These are phyloP conservation scores for Lentinula sp. DNA, from an alignment of 768 basidiomycete species.

Conservation along the genomic window DNA sequence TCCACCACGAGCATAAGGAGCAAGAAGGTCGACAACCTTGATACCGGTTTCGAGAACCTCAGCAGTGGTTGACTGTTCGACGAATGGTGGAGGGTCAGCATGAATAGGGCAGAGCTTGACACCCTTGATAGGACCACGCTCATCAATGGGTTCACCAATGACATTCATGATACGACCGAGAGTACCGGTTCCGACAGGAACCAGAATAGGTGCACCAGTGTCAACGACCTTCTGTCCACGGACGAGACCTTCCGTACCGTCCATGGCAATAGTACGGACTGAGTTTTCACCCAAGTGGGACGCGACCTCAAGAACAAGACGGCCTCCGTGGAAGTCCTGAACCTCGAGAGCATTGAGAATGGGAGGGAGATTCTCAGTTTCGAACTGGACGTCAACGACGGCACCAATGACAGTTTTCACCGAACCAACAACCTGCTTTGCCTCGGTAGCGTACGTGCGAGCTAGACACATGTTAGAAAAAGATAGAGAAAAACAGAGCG, in stretches of 20 bases:
- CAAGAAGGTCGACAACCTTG: conserved; percentile 99
- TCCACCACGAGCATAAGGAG: conserved; percentile 99
- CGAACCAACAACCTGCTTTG: conserved; percentile 62
- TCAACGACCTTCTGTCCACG: conserved; percentile 97
- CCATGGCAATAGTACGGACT: conserved; percentile 99
- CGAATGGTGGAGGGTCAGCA: conserved; percentile 94
- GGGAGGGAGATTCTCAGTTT: conserved; percentile 88
- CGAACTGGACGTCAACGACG: conserved; percentile 99
- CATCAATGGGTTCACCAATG: conserved; percentile 99
- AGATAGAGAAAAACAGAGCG: conserved; percentile 10
- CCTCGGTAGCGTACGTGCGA: conserved; percentile 90
- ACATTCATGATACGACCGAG: conserved; percentile 99
- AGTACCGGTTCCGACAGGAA: conserved; percentile 91
- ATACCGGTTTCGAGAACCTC: conserved; percentile 99
- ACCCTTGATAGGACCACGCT: conserved; percentile 98
- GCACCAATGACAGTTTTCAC: conserved; percentile 99
- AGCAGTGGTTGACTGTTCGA: conserved; percentile 97
- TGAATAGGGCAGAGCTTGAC: conserved; percentile 91
- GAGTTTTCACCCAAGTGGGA: conserved; percentile 99
- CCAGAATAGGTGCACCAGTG: conserved; percentile 93
- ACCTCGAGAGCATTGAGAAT: conserved; percentile 99
- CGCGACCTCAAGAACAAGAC: conserved; percentile 98
- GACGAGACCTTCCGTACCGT: conserved; percentile 99
- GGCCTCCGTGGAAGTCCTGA: conserved; percentile 87
- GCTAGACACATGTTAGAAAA: conserved; percentile 30